Conservation (phyloP, 2,329 filamentous ascomycete species). For the Aaosphaeria pasadenensis region DNA sequence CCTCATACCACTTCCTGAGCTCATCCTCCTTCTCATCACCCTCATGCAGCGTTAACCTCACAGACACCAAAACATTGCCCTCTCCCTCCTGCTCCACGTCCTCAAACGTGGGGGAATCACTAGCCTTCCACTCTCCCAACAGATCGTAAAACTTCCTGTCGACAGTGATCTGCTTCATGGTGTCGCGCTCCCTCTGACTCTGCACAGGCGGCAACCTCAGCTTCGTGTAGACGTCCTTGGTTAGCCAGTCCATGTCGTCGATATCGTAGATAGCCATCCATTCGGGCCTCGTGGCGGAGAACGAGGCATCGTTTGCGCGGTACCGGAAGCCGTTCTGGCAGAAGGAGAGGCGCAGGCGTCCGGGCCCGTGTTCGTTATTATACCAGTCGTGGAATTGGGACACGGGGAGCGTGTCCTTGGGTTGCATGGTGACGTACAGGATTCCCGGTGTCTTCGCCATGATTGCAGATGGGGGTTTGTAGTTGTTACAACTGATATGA, state of each 20-base stretch:
- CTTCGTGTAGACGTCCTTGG: constrained; percentile 65
- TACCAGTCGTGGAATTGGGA: constrained; percentile 79
- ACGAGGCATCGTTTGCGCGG: constrained; percentile 44
- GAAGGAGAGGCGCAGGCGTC: constrained; percentile 71
- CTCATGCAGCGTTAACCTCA: constrained; percentile 52
- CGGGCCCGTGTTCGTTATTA: constrained; percentile 87
- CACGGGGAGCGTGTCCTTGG: constrained; percentile 61
- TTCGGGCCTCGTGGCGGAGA: constrained; percentile 47
- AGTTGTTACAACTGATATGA: not conserved
- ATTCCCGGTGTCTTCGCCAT: constrained; percentile 60
- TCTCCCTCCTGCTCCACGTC: constrained; percentile 55
- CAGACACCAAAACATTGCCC: constrained; percentile 58
- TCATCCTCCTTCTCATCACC: constrained; percentile 54
- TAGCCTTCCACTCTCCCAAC: constrained; percentile 54
- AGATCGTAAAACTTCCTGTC: constrained; percentile 70
- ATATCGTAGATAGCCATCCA: constrained; percentile 84
- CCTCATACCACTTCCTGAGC: constrained; percentile 66
- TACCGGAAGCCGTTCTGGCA: constrained; percentile 79
- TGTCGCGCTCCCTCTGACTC: constrained; percentile 58
- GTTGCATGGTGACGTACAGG: constrained; percentile 85
- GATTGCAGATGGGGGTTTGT: constrained; percentile 1
- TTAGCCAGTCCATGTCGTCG: constrained; percentile 68
- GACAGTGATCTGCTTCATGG: constrained; percentile 66
- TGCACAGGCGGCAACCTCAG: constrained; percentile 59
- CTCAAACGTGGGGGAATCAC: constrained; percentile 60